Evolutionary conservation across 257 asterid genomes (phyloP), one percentile per base, ranked within the genome.

Genomic region (Ballota nigra): DNA sequence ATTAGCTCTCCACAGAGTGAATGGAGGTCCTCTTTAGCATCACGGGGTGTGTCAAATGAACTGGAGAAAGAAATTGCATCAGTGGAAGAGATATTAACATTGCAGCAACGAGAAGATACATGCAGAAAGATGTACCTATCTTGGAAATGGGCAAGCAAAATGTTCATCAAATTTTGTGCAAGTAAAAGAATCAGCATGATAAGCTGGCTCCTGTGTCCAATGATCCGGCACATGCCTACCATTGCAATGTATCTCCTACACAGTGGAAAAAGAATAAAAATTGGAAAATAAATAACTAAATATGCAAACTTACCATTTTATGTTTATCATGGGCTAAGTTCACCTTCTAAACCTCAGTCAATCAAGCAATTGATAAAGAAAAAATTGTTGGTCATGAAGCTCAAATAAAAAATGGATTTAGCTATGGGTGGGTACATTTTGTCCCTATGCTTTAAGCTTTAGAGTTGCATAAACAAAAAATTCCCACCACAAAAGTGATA

Each of bases 191-290:
- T 72, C 43, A 89, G 83, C 78, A 84, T 84, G 75, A 88, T 86
- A 65, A 89, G 89, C 47, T 83, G 88, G 83, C 82, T 87, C 79
- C 92, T 84, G 71, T 85, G 89, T 53, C 95, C 93, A 75, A 88
- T 83, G 19, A 89, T 69, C 81, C 82, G 82, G 85, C 99, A 89
- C 97, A 88, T 89, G 47, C 87, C 91, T 78, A 85, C 78, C 96
- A 91, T 86, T 51, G 98, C 99, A 61, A 85, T 80, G 69, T 82
- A 86, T 85, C 97, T 91, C 98, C 98, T 91, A 60, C 23, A 79
- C 16, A 58, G 40, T 41, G 49, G 40, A 20, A 6, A 58, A 11
- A 69, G 58, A 15, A 19, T 2, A 22, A 38, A 34, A 36, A 13
- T 22, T 2, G 1, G 11, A 38, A 38, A 38, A n/a, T n/a, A n/a